A percentile compares a stretch with the other conserved stretches of the same genome.
phyloP scores from a whole-genome alignment of 257 asterid genomes.

The Gardenia jasminoides region DNA sequence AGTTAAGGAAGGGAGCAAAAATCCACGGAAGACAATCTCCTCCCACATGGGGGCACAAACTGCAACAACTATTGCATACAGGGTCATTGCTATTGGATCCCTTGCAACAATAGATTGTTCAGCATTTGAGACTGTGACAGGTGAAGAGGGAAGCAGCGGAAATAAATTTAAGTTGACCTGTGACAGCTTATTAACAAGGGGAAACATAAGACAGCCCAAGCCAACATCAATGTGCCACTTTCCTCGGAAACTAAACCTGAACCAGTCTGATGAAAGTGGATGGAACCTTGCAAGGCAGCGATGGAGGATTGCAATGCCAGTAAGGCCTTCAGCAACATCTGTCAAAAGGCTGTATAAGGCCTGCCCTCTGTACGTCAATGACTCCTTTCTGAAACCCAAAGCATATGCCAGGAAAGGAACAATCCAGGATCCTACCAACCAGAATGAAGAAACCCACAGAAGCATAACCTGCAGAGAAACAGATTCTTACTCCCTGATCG shows the following conservation, averaged over 20 bases:
- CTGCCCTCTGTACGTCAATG: constrained; percentile 67
- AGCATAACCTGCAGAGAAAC: constrained; percentile 57
- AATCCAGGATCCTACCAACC: constrained; percentile 89
- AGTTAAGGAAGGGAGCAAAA: constrained; percentile 72
- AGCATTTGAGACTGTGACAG: constrained; percentile 61
- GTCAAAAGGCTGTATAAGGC: constrained; percentile 80
- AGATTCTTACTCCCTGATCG: neutral
- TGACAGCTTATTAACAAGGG: constrained; percentile 70
- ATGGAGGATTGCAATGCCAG: constrained; percentile 68
- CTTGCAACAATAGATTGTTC: constrained; percentile 73
- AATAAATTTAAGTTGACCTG: constrained; percentile 62
- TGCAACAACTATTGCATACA: constrained; percentile 65
- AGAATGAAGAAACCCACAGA: constrained; percentile 72
- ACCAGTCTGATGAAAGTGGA: constrained; percentile 76
- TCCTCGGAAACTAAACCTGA: constrained; percentile 63
- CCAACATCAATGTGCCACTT: constrained; percentile 60
- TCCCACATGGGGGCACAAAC: constrained; percentile 87
- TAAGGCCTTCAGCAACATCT: constrained; percentile 72
- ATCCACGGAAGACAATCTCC: constrained; percentile 78
- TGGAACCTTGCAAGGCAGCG: constrained; percentile 57
- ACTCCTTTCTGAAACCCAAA: constrained; percentile 63
- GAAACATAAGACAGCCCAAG: constrained; percentile 74
- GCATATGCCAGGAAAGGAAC: constrained; percentile 72
- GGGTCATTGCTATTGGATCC: constrained; percentile 76
- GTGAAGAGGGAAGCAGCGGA: constrained; percentile 57